phyloP scores from a whole-genome alignment of 2,329 filamentous ascomycete genomes.

The Metarhizium robertsii region DNA sequence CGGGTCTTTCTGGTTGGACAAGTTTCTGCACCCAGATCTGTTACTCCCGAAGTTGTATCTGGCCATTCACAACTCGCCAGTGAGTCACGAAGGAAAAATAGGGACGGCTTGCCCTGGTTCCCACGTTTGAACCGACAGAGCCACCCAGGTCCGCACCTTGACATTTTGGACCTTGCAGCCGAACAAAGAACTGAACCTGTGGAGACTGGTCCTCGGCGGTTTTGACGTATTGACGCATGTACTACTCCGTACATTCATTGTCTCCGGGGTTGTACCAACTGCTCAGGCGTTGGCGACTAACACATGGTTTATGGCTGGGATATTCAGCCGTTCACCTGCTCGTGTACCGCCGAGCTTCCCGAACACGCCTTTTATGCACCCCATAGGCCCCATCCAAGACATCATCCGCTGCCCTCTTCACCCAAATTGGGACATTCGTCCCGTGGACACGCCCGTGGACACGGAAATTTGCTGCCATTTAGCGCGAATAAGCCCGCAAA shows the following conservation, averaged over 20 bases:
- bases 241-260: no score
- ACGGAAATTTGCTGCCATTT: neutral
- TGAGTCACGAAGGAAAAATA: neutral
- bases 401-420: no score
- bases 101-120: neutral
- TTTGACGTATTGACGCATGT: no score
- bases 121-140: neutral
- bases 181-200: neutral
- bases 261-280: neutral
- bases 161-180: no score
- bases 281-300: no score
- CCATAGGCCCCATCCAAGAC: no score
- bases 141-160: neutral
- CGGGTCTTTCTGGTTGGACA: no score
- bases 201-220: neutral
- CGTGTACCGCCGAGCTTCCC: neutral
- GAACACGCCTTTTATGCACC: neutral
- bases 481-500: neutral
- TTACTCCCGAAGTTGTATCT: neutral
- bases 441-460: neutral
- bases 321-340: neutral
- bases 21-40: no score
- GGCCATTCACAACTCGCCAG: neutral
- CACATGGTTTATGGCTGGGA: neutral
- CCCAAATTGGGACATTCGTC: no score